A percentile compares a stretch with the other conserved stretches of the same genome.
Conservation (phyloP, 2,329 filamentous ascomycete species). For the Berkeleyomyces rouxiae region DNA sequence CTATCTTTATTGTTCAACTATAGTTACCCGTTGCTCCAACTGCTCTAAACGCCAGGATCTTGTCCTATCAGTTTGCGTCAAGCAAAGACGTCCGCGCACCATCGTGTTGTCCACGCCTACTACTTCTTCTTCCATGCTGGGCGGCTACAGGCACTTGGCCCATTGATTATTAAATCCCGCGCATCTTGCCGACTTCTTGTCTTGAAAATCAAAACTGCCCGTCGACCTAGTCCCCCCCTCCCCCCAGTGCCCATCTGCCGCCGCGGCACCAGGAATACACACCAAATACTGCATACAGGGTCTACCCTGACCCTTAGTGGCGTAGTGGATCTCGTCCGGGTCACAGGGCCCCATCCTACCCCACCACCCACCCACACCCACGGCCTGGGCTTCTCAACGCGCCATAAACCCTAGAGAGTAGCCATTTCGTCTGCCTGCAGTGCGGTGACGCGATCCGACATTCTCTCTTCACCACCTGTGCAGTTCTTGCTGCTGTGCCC, state of each 20-base stretch:
- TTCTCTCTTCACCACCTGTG: not conserved
- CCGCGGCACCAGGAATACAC: too few species aligned
- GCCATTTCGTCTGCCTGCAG: too few species aligned
- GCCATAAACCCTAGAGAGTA: not conserved
- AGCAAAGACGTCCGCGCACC: not conserved
- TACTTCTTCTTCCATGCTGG: too few species aligned
- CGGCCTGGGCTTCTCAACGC: not conserved
- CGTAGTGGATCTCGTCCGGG: not conserved
- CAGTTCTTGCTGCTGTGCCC: not conserved
- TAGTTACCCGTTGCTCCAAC: not conserved
- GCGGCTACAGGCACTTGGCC: too few species aligned
- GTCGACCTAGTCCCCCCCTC: not conserved
- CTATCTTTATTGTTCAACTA: not conserved
- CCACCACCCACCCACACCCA: not conserved
- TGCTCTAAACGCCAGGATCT: not conserved
- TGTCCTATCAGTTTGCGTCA: not conserved
- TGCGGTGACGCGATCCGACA: not conserved
- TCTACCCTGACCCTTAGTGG: not conserved
- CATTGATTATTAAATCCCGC: too few species aligned
- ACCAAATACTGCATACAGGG: not conserved
- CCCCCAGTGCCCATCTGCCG: not conserved
- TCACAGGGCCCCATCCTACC: not conserved
- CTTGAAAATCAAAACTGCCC: too few species aligned
- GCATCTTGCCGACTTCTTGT: too few species aligned
- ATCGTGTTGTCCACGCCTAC: not conserved